These are phyloP conservation scores for Candida hungchunana DNA, from an alignment of 805 yeast species.

Conservation along the genomic window DNA sequence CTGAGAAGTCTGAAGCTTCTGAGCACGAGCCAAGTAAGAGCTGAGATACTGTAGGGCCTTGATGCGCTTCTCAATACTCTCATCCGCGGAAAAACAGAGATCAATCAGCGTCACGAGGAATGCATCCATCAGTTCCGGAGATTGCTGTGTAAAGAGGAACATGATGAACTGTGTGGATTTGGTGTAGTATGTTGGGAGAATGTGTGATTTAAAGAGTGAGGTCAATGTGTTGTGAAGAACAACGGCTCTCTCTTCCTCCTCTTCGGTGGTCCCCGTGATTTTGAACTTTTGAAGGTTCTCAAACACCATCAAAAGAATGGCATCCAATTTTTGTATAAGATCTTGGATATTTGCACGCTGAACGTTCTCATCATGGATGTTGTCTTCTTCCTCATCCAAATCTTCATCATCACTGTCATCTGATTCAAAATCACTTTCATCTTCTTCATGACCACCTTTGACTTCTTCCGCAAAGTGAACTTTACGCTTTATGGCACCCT, in stretches of 20 bases:
- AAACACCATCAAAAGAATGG: constrained; percentile 56
- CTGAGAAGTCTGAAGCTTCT: constrained; percentile 64
- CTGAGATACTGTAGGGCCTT: constrained; percentile 91
- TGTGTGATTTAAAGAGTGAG: constrained; percentile 72
- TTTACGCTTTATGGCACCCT: constrained; percentile 4
- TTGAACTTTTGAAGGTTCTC: constrained; percentile 35
- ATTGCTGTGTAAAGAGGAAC: constrained; percentile 77
- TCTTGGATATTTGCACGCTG: constrained; percentile 41
- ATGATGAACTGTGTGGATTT: constrained; percentile 80
- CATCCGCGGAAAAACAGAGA: constrained; percentile 67
- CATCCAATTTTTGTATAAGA: constrained; percentile 67
- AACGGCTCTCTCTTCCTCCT: constrained; percentile 54
- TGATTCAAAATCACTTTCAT: constrained; percentile 18
- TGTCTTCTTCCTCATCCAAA: constrained; percentile 43
- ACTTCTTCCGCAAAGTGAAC: constrained; percentile 20
- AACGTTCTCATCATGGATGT: constrained; percentile 27
- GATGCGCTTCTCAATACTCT: constrained; percentile 68
- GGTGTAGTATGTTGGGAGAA: constrained; percentile 89
- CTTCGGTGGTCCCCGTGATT: constrained; percentile 33
- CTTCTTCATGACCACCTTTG: constrained; percentile 12
- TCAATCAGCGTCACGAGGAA: constrained; percentile 79
- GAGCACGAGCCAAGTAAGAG: constrained; percentile 86
- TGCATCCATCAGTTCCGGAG: constrained; percentile 79
- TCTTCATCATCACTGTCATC: constrained; percentile 36
- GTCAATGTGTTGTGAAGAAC: constrained; percentile 67